Evolutionary conservation across 169 alveolate genomes (phyloP), one percentile per base, ranked within the genome.

Genomic region (Plasmodium knowlesi): DNA sequence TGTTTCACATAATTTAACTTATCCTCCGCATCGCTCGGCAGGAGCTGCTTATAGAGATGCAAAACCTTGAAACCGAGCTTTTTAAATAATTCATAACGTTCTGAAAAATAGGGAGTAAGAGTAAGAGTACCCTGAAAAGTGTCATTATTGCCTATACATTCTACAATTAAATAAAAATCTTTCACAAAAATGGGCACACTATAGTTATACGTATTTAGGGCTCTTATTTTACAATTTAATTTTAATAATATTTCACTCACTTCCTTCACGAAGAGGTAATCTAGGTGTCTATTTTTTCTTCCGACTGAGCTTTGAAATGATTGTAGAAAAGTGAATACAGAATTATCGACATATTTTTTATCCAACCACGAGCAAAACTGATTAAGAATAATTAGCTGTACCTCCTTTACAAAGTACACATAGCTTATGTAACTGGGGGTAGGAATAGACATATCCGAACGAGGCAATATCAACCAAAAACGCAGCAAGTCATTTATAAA

Each of bases 51-150:
- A 81, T 89, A 80, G 41, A 89, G 72, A 80, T 78, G 43, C 54
- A 89, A 70, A 39, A 89, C 90, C 80, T 32, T 89, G 54, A 37
- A 89, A 80, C 82, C 82, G 14, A 80, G 73, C 39, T 25, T 89
- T 57, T 89, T 89, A 89, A 89, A 89, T 89, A 89, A 70, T 22
- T 80, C 71, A 79, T 89, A 89, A 41, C 94, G 80, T 89, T 89
- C 91, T 8, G 83, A 39, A 89, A 89, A 78, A 78, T 89, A 89
- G 19, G 94, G 94, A 80, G 53, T 78, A 79, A 89, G 46, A 39
- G 34, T 34, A 30, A 54, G 82, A 6, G 94, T 61, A 10, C 83
- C 90, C 30, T 61, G 54, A 89, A 89, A 89, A 19, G 90, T 89
- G 22, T 89, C 72, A 39, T 89, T 39, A 19, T 61, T 41, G 46